These are phyloP conservation scores for Thuja plicata DNA, from an alignment of 83 land plant genomes.

Conservation along the genomic window DNA sequence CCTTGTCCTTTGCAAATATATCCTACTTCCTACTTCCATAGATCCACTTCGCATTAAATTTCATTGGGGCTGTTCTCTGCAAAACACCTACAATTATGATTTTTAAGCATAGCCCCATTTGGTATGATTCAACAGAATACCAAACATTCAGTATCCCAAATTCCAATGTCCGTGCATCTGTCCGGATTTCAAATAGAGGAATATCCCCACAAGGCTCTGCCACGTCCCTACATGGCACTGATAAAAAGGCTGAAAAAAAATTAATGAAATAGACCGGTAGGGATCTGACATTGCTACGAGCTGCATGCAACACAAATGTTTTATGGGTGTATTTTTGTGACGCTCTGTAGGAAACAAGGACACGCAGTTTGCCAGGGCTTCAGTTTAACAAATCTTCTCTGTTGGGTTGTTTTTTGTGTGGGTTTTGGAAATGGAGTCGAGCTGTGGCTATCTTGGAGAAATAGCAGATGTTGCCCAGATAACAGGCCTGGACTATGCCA, in stretches of 20 bases:
- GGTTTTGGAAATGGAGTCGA: constrained; percentile 21
- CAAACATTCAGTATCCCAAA: neutral
- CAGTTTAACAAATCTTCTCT: neutral
- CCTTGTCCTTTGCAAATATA: no score
- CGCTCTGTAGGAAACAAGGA: neutral
- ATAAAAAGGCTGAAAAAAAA: neutral
- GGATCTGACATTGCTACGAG: neutral
- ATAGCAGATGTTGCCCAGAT: constrained; percentile 76
- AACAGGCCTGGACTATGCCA: constrained; percentile 70
- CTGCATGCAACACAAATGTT: neutral
- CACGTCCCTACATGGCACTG: neutral
- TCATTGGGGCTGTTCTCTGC: no score
- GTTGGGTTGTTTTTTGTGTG: neutral
- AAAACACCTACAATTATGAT: no score
- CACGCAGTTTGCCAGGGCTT: neutral
- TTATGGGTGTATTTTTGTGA: neutral
- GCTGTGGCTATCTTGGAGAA: constrained; percentile 67
- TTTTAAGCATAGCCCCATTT: no score
- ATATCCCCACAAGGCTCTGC: neutral
- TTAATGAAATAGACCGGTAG: neutral
- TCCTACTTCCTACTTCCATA: no score
- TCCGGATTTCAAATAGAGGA: neutral
- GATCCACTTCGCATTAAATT: no score
- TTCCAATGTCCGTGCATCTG: neutral
- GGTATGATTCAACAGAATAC: neutral